Percentiles rank a stretch among this genome's conserved stretches.
phyloP scores from a whole-genome alignment of 169 alveolate species.

The Ichthyophthirius multifiliis region DNA sequence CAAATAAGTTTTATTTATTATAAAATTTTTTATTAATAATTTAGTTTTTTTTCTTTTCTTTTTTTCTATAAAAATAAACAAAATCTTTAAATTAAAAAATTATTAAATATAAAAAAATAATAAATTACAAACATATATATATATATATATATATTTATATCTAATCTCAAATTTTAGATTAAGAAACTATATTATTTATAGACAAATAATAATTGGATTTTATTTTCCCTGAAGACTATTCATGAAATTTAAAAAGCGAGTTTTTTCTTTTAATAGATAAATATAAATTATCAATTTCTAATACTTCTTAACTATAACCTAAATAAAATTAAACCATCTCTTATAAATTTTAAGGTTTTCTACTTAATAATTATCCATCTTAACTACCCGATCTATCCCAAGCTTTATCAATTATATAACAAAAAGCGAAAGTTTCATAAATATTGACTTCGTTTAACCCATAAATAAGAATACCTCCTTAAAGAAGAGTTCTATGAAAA shows the following conservation, averaged over 20 bases:
- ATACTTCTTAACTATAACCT: slow-evolving; percentile 5
- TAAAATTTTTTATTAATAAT: too few species aligned
- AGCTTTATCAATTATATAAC: slow-evolving; percentile 17
- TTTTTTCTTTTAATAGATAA: not conserved
- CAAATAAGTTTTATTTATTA: too few species aligned
- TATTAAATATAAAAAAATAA: too few species aligned
- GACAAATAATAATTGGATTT: too few species aligned
- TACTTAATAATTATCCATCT: not conserved
- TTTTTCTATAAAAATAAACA: too few species aligned
- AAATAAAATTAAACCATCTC: not conserved
- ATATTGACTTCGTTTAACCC: not conserved
- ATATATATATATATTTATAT: too few species aligned
- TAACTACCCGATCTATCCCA: slow-evolving; percentile 5
- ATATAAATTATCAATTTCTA: slow-evolving; percentile 5
- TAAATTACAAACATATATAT: too few species aligned
- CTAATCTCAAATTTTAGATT: too few species aligned
- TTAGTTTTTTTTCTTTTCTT: too few species aligned
- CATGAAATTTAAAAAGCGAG: not conserved
- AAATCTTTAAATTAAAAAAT: too few species aligned
- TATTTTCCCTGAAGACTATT: not conserved
- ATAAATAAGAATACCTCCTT: not conserved
- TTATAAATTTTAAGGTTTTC: not conserved
- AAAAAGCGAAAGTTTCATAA: not conserved
- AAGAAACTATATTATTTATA: too few species aligned
- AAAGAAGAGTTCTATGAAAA: slow-evolving; percentile 8